These are phyloP conservation scores for Sonneratia caseolaris DNA, from an alignment of 345 rosid species.

Conservation along the genomic window DNA sequence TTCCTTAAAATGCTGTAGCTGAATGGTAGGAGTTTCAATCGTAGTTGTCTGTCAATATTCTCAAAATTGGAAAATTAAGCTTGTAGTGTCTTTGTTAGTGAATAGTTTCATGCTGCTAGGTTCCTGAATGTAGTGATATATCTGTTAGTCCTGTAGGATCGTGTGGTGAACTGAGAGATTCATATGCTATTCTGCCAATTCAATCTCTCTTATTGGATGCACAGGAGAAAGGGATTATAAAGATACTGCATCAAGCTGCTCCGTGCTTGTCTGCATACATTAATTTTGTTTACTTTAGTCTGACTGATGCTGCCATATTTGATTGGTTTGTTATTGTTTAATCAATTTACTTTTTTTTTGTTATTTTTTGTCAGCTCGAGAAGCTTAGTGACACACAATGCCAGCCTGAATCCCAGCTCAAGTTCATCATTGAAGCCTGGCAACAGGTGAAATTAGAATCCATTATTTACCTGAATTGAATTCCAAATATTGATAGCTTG, in stretches of 20 bases:
- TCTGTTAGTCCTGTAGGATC: neutral
- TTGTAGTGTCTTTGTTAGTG: neutral
- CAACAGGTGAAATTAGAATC: slow-evolving; percentile 58
- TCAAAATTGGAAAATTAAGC: neutral
- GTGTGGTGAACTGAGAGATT: neutral
- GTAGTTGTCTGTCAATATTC: neutral
- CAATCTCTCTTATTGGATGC: neutral
- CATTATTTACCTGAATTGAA: neutral
- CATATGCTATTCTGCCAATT: neutral
- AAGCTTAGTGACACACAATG: slow-evolving; percentile 78
- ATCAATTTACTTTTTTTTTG: slow-evolving; percentile 5
- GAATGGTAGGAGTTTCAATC: neutral
- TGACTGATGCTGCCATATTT: neutral
- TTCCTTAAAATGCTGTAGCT: neutral
- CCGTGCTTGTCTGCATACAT: neutral
- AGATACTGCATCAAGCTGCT: neutral
- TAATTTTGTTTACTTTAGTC: neutral
- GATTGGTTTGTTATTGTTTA: neutral
- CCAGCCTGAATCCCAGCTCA: slow-evolving; percentile 90
- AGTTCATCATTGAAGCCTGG: slow-evolving; percentile 94
- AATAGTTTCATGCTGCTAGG: neutral
- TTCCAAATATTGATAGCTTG: neutral
- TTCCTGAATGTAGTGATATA: neutral
- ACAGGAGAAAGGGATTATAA: neutral
- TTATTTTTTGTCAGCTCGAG: slow-evolving; percentile 48